Base-by-base conservation (phyloP, 2,329 filamentous ascomycete species). In the Fusarium citri region DNA sequence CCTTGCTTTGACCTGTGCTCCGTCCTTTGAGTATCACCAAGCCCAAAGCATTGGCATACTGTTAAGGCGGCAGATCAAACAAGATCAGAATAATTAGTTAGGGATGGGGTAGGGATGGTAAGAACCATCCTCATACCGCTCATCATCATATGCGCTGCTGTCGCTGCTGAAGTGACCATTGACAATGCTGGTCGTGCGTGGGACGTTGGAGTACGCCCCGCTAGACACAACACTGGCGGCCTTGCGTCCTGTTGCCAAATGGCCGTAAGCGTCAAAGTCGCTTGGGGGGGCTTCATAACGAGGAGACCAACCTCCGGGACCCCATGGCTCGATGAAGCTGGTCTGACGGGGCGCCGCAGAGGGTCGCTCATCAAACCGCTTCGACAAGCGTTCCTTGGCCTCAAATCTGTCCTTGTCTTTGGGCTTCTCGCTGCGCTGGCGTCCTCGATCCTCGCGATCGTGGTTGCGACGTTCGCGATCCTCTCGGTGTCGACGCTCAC, bases 301-400 rank as follows among this genome's bases (percentile, higher is more conserved):
- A 65, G 73, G 65, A 64, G 73, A 77, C 66, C 77, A 73, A 67
- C 75, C 75, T 69, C 72, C 72, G 56, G 78, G 75, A 64, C 78
- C 76, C 77, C 76, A 78, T 46, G 69, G 71, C 50, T 80, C 78
- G 26, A 79, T 76, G 73, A 77, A 80, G 76, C 78, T 80, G 59
- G 75, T 67, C 45, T 76, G 76, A 47, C 76, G 78, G 66, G 70
- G 49, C 37, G 55, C 61, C 50, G 48, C 41, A 9, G 73, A 60
- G 22, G 78, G 78, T 46, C 74, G 74, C 55, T 80, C 77, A 31
- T 80, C 80, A 64, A 82, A 81, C 28, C 80, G 79, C 57, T 74
- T 75, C 30, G 77, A 78, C 55, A 82, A 76, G 18, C 80, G 80
- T 48, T 79, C 78, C 69, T 79, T 74, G 59, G 74, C 69, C 48